Evolutionary conservation across 2,329 filamentous ascomycete genomes (phyloP).

Genomic region (Magnaporthales sp.): DNA sequence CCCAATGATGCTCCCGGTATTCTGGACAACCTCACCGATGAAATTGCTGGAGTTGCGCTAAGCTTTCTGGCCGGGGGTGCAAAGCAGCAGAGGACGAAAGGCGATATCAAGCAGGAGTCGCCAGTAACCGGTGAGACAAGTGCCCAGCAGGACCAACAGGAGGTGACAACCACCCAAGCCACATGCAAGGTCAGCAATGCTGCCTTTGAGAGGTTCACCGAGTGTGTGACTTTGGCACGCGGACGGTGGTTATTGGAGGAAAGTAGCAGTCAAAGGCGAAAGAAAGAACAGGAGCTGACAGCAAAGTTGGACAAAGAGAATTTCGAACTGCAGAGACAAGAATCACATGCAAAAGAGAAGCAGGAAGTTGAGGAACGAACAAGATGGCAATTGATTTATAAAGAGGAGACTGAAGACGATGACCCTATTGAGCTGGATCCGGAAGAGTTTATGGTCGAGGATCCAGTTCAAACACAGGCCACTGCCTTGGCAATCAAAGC

Average conservation of each 20-base stretch:
- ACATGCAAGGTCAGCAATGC: neutral
- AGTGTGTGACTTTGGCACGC: neutral
- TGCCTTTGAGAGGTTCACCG: neutral
- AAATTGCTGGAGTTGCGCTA: neutral
- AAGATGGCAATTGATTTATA: neutral
- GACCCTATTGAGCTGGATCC: neutral
- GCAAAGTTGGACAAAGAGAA: neutral
- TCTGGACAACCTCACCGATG: neutral
- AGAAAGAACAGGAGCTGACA: neutral
- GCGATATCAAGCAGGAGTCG: neutral
- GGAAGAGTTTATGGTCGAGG: neutral
- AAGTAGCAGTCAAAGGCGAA: neutral
- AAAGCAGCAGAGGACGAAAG: neutral
- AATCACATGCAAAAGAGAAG: neutral
- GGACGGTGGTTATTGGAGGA: neutral
- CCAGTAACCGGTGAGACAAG: neutral
- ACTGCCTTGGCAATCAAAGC: neutral
- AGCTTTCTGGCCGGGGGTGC: neutral
- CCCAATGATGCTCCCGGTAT: neutral
- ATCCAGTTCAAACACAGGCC: neutral
- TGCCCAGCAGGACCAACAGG: neutral
- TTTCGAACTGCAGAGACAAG: neutral
- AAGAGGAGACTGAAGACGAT: neutral
- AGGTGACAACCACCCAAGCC: neutral
- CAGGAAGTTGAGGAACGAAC: neutral